These are phyloP conservation scores for Stereocaulon alpinum DNA, from an alignment of 495 filamentous ascomycete species.

Conservation along the genomic window DNA sequence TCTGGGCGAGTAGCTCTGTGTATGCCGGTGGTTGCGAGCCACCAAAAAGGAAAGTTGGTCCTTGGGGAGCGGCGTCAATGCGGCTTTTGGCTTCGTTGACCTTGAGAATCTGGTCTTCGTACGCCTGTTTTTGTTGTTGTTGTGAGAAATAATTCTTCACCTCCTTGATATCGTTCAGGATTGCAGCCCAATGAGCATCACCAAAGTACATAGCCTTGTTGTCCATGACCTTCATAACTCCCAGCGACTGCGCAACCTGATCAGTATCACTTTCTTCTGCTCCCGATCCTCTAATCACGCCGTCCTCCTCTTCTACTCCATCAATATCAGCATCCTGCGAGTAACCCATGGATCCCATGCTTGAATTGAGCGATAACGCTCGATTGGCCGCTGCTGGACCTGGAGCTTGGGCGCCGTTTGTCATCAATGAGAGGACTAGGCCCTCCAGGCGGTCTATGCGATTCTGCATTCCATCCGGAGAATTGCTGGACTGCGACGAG, in stretches of 20 bases:
- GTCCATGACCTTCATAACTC: constrained; percentile 77
- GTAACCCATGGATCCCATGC: constrained; percentile 36
- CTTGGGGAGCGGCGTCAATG: constrained; percentile 40
- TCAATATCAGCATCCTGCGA: constrained; percentile 45
- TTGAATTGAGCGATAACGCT: constrained; percentile 52
- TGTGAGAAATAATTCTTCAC: constrained; percentile 78
- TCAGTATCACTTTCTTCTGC: constrained; percentile 73
- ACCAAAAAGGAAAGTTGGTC: constrained; percentile 66
- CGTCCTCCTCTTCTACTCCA: constrained; percentile 39
- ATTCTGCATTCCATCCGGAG: constrained; percentile 97
- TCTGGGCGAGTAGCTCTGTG: constrained; percentile 63
- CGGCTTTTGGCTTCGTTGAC: constrained; percentile 53
- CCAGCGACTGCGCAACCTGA: constrained; percentile 73
- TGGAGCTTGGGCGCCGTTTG: constrained; percentile 62
- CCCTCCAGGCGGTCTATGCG: constrained; percentile 95
- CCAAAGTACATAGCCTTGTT: constrained; percentile 81
- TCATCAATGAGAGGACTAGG: constrained; percentile 91
- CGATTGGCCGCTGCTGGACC: constrained; percentile 53
- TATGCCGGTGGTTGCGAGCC: constrained; percentile 55
- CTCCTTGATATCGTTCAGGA: constrained; percentile 84
- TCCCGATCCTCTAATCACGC: constrained; percentile 42
- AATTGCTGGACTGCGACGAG: constrained; percentile 44
- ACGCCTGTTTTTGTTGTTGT: constrained; percentile 51
- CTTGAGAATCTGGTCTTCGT: constrained; percentile 48
- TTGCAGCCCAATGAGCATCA: constrained; percentile 80